Conservation (phyloP, 148 eudicot genomes). For the Silene uniflora region DNA sequence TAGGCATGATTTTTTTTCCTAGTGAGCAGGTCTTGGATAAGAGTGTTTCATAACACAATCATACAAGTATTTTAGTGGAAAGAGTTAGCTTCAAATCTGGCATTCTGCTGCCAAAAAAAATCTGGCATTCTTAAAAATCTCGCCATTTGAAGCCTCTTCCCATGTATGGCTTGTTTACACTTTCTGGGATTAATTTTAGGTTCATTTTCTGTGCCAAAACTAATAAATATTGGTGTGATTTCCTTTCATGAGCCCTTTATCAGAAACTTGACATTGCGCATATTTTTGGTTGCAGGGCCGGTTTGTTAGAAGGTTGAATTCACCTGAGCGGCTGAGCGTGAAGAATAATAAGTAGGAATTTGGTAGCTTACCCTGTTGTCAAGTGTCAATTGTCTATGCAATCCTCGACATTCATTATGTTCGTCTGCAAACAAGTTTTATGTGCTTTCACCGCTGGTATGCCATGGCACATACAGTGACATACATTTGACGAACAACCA, state of each 20-base stretch:
- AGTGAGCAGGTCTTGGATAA: too few relatives aligned
- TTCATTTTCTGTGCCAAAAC: not conserved
- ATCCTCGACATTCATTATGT: not conserved
- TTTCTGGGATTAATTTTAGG: not conserved
- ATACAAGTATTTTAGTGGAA: not conserved
- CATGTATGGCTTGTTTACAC: not conserved
- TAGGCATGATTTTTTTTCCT: too few relatives aligned
- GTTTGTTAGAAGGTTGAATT: conserved; percentile 11
- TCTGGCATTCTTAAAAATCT: too few relatives aligned
- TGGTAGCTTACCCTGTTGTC: not conserved
- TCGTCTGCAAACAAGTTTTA: not conserved
- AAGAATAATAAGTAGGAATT: conserved; percentile 1
- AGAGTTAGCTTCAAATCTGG: too few relatives aligned
- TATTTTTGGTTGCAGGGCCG: conserved; percentile 16
- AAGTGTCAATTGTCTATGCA: not conserved
- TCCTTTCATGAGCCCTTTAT: conserved; percentile 17
- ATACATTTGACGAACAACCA: not conserved
- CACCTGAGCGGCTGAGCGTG: not conserved
- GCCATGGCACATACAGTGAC: too few relatives aligned
- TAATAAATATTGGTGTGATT: conserved; percentile 21
- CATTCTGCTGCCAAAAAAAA: too few relatives aligned
- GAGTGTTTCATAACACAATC: not conserved
- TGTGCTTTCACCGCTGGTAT: not conserved
- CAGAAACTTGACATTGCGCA: not conserved
- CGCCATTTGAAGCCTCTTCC: not conserved